Percentiles rank a stretch among this genome's conserved stretches.
Conservation (phyloP, 331 rosid species). For the Stylosanthes scabra region DNA sequence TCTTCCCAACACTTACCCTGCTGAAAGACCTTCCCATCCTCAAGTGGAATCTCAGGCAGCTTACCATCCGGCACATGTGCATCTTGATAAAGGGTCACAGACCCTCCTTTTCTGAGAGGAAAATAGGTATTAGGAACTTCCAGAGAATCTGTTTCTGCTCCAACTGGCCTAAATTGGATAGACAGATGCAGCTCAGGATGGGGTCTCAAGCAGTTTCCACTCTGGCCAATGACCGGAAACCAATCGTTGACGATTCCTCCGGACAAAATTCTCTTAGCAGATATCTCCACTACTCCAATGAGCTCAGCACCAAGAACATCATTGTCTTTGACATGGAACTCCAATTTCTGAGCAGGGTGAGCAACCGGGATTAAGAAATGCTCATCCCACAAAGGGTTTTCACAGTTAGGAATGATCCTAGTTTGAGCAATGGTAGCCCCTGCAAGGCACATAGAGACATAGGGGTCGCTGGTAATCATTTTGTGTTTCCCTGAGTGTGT, state of each 20-base stretch:
- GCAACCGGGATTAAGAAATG: constrained; percentile 72
- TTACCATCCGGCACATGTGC: constrained; percentile 64
- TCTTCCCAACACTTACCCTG: constrained; percentile 77
- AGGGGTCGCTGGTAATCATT: constrained; percentile 75
- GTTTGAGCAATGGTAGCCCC: constrained; percentile 79
- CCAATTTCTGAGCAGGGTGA: constrained; percentile 62
- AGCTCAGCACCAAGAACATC: constrained; percentile 82
- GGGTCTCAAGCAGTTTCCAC: constrained; percentile 60
- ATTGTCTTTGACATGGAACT: constrained; percentile 71
- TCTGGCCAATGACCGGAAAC: constrained; percentile 63
- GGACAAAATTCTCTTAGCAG: constrained; percentile 51
- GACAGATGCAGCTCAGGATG: constrained; percentile 73
- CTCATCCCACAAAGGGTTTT: constrained; percentile 76
- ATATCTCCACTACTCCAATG: constrained; percentile 72
- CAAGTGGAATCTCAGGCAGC: constrained; percentile 68
- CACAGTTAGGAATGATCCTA: constrained; percentile 63
- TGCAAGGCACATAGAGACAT: constrained; percentile 70
- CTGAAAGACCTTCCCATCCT: constrained; percentile 54
- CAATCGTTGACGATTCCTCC: constrained; percentile 62
- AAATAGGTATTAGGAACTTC: constrained; percentile 68
- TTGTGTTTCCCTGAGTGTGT: constrained; percentile 53
- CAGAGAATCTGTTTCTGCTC: constrained; percentile 20
- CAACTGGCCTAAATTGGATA: constrained; percentile 54
- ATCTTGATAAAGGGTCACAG: constrained; percentile 74
- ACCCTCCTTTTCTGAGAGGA: constrained; percentile 78